Evolutionary conservation across 495 filamentous ascomycete species (phyloP), one percentile per base, ranked within the genome.

Genomic region (Aspergillus saccharolyticus): DNA sequence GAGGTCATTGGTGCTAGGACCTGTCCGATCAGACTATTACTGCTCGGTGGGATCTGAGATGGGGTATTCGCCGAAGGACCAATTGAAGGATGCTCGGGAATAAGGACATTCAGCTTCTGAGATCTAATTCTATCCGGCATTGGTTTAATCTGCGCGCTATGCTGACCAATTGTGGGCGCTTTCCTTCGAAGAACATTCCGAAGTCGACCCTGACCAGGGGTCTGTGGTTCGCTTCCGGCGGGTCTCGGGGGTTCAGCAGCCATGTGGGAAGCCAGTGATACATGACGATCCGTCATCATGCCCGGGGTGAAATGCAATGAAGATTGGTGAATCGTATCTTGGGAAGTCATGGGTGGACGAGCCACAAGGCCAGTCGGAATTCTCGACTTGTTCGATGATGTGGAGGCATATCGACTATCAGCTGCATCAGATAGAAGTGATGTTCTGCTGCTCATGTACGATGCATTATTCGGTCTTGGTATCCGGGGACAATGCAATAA

Each of bases 121-220:
- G 69, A 60, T 18, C 44, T 48, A 17, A 45, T 52, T 5, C 21
- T 30, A 7, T 64, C 55, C 39, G 17, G n/a, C 16, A 39, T 25
- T 20, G 22, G 22, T 48, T 65, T 65, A 25, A 43, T 65, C 25
- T 62, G 59, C 25, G 65, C 62, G 33, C 62, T 63, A 61, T 73
- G 61, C 47, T 67, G 70, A 24, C 71, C 74, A 60, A 77, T 77
- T 54, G 70, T 73, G 4, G 74, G 70, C 42, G 73, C 70, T 54
- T 65, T 76, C 54, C 76, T 70, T 55, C 76, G 70, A 42, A 78
- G 63, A 47, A 77, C 68, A 59, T 78, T 78, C 52, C 74, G 68
- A 51, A 67, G 58, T 50, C 70, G 70, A 56, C 69, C 64, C 20
- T 44, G 54, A 14, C 57, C 55, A 33, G 60, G 49, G 7, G 58